Base-by-base conservation (phyloP, 768 basidiomycete genomes). In the Hericium alpestre region DNA sequence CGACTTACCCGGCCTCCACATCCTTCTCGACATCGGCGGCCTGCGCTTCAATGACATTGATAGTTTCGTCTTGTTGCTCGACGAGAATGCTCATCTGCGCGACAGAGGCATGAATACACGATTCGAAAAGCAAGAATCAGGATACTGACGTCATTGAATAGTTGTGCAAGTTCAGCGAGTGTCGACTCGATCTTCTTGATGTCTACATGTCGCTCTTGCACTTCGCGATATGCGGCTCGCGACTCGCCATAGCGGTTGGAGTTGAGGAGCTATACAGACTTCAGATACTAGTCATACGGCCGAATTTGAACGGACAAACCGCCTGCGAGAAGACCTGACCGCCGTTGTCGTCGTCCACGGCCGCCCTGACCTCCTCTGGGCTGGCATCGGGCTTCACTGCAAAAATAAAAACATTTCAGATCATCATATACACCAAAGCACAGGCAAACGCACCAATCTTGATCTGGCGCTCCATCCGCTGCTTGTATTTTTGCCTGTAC, bases 161-260 rank as follows among this genome's bases (percentile, higher is more conserved):
- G 76, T 66, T 95, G 92, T 10, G 93, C 94, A 48, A 98, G 81
- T 72, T 98, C 92, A 13, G 83, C 85, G 48, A 99, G 74, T 10
- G 94, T 98, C 72, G 81, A 80, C 71, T 97, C 95, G 65, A 99
- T 98, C 65, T 87, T 87, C 71, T 92, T 85, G 70, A 99, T 90
- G 64, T 99, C 94, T 69, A 88, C 89, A 66, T 98, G 93, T 59
- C 95, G 86, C 65, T 87, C 90, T 73, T 98, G 95, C n/a, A 97
- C 95, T 68, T 99, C 95, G 53, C 86, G 83, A 71, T 94, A 96
- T 3, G 94, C 93, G 10, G 87, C 87, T 55, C 87, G 79, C 49
- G 94, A 91, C 66, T 88, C 86, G 54, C 87, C 93, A 64, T 87
- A 90, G n/a, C 90, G 87, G 70, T 87, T 90, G 49, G 91, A 90